A percentile compares a stretch with the other conserved stretches of the same genome.
phyloP scores from a whole-genome alignment of 2,329 filamentous ascomycete genomes.

The Ceratocystis diversiconidia region DNA sequence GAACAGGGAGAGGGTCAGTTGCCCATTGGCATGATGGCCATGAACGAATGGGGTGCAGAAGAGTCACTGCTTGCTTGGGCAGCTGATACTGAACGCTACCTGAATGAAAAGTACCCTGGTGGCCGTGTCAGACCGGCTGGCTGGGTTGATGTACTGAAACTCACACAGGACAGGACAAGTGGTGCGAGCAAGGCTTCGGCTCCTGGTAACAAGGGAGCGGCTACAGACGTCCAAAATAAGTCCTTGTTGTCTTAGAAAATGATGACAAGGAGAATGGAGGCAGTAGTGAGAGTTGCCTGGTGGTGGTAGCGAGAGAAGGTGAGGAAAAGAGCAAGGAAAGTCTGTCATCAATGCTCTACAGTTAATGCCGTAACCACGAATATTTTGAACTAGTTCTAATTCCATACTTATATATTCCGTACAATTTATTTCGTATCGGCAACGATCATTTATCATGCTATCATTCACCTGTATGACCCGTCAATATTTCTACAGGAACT shows the following conservation, averaged over 20 bases:
- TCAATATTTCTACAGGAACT: conserved; percentile 28
- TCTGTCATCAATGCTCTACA: not conserved
- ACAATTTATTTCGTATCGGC: not conserved
- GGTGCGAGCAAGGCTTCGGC: not conserved
- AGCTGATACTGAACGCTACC: conserved; percentile 39
- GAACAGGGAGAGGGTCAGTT: conserved; percentile 43
- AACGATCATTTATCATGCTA: not conserved
- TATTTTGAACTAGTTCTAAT: too few relatives aligned
- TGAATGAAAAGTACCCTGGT: conserved; percentile 34
- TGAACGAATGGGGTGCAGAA: conserved; percentile 53
- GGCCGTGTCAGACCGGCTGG: conserved; percentile 37
- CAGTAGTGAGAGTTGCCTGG: not conserved
- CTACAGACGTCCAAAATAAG: not conserved
- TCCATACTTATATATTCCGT: too few relatives aligned
- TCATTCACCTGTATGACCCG: not conserved
- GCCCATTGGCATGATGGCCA: conserved; percentile 48
- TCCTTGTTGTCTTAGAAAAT: conserved; percentile 15
- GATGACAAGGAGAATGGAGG: not conserved
- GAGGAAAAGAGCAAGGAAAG: not conserved
- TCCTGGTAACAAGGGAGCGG: not conserved
- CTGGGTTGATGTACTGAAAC: conserved; percentile 44
- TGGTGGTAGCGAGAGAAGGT: not conserved
- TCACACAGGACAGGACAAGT: conserved; percentile 22
- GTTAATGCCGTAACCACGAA: too few relatives aligned
- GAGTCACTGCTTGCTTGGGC: conserved; percentile 49